A percentile compares a stretch with the other conserved stretches of the same genome.
phyloP scores from a whole-genome alignment of 768 basidiomycete genomes.

The Rickenella mellea region DNA sequence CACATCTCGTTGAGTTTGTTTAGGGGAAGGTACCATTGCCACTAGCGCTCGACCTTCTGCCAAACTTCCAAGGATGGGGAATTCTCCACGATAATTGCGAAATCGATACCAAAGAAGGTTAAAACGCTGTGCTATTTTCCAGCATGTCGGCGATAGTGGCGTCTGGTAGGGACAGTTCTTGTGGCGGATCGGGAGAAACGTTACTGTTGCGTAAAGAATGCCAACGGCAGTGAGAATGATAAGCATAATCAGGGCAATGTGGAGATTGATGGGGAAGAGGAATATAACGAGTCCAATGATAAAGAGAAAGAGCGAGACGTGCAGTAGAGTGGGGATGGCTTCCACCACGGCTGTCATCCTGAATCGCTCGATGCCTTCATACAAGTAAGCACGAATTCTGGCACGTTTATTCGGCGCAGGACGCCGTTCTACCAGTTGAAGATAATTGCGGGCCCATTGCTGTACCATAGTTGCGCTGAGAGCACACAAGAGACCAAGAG shows the following conservation, averaged over 20 bases:
- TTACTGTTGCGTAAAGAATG: constrained; percentile 3
- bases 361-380: background rate
- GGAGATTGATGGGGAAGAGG: background rate
- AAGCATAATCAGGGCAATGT: constrained; percentile 2
- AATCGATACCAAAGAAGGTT: constrained; percentile 17
- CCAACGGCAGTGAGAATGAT: background rate
- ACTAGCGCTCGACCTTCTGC: constrained; percentile 22
- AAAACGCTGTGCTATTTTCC: constrained; percentile 10
- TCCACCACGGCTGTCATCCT: background rate
- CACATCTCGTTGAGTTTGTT: constrained; percentile 29
- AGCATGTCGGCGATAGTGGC: constrained; percentile 6
- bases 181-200: constrained; percentile 6
- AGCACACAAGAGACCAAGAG: constrained; percentile 4
- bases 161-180: constrained; percentile 9
- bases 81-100: constrained; percentile 10
- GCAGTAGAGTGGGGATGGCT: background rate
- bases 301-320: constrained; percentile 3
- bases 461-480: constrained; percentile 7
- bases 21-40: constrained; percentile 22
- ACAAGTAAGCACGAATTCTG: background rate
- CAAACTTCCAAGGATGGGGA: constrained; percentile 15
- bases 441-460: constrained; percentile 6
- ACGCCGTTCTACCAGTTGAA: background rate
- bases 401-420: background rate
- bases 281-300: constrained; percentile 2